Percentiles rank a stretch among this genome's conserved stretches.
Conservation (phyloP, 2,329 filamentous ascomycete species). For the Alternaria viburni region DNA sequence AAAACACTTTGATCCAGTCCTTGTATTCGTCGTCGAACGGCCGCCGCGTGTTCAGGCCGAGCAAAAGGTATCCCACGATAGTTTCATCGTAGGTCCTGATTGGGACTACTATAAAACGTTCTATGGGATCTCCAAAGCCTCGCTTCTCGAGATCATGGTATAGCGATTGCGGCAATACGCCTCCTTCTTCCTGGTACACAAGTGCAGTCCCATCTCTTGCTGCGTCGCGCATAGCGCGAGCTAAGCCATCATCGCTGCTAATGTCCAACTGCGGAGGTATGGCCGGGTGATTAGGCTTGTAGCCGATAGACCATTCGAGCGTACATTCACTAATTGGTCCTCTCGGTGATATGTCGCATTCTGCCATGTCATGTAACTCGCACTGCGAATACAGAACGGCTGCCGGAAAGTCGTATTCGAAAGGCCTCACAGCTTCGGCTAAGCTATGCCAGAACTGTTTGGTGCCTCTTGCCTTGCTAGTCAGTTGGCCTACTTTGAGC, state of each 20-base stretch:
- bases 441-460: constrained; percentile 14
- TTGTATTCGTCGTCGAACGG: constrained; percentile 26
- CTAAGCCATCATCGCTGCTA: constrained; percentile 2
- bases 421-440: constrained; percentile 8
- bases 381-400: constrained; percentile 15
- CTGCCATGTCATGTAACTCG: not conserved
- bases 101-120: constrained; percentile 10
- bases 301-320: constrained; percentile 15
- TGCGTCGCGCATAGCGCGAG: not conserved
- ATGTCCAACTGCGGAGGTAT: constrained; percentile 8
- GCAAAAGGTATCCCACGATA: constrained; percentile 8
- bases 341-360: not conserved
- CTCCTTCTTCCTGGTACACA: constrained; percentile 1
- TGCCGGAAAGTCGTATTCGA: constrained; percentile 18
- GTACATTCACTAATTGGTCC: not conserved
- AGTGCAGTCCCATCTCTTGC: not conserved
- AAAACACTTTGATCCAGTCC: constrained; percentile 20
- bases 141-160: constrained; percentile 14
- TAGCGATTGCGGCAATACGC: constrained; percentile 5
- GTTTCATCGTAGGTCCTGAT: constrained; percentile 8
- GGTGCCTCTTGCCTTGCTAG: constrained; percentile 10
- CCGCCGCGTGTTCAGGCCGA: constrained; percentile 21
- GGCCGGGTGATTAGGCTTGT: constrained; percentile 5
- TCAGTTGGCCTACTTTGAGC: constrained; percentile 11
- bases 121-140: constrained; percentile 16